A percentile compares a stretch with the other conserved stretches of the same genome.
These are phyloP conservation scores for Spiromastix sp. DNA, from an alignment of 2,329 filamentous ascomycete species.

Conservation along the genomic window DNA sequence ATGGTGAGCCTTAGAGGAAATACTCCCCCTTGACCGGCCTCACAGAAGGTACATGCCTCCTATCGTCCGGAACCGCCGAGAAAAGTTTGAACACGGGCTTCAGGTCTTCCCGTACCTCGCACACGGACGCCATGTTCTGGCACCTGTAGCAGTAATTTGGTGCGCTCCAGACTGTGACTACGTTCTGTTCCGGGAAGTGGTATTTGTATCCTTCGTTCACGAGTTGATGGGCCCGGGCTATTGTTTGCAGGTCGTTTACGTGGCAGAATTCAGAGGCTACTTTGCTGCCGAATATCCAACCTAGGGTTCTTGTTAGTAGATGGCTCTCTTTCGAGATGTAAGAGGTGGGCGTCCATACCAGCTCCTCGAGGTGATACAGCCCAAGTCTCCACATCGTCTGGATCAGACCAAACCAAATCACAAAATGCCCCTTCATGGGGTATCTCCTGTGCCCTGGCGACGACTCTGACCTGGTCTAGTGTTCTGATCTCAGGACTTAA, in stretches of 20 bases:
- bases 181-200: conserved; percentile 86
- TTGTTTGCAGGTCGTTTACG: conserved; percentile 92
- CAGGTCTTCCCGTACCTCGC: conserved; percentile 77
- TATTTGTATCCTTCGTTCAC: conserved; percentile 99
- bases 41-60: conserved; percentile 34
- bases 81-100: conserved; percentile 70
- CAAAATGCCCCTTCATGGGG: conserved; percentile 70
- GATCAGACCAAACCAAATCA: conserved; percentile 67
- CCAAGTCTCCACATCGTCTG: conserved; percentile 61
- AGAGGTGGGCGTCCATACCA: conserved; percentile 34
- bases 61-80: conserved; percentile 36
- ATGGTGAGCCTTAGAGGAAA: conserved; percentile 27
- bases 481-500: conserved; percentile 64
- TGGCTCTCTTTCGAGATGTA: not conserved
- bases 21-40: conserved; percentile 39
- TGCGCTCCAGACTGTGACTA: conserved; percentile 85
- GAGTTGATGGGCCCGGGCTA: conserved; percentile 92
- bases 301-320: conserved; percentile 2
- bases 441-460: conserved; percentile 64
- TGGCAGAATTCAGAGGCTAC: conserved; percentile 83
- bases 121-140: conserved; percentile 79
- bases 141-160: conserved; percentile 98
- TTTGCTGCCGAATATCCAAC: conserved; percentile 13
- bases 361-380: conserved; percentile 58
- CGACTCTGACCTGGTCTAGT: conserved; percentile 63